Conservation (phyloP, 129 eudicot species). For the Centaurea solstitialis region DNA sequence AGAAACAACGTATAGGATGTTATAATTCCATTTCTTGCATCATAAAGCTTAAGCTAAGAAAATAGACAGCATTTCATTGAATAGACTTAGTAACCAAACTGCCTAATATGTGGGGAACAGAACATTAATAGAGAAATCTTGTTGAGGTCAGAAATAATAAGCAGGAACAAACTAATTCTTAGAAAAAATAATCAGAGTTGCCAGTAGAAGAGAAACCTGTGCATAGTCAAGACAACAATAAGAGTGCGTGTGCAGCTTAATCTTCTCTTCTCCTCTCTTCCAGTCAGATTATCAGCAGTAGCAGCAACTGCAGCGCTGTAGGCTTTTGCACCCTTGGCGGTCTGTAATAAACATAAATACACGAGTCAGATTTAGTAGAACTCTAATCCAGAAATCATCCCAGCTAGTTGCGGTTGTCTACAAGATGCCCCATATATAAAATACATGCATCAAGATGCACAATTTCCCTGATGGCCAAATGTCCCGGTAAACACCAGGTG, state of each 20-base stretch:
- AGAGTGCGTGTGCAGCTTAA: slow-evolving; percentile 89
- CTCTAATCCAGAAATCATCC: not conserved
- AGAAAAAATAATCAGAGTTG: not conserved
- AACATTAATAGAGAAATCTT: not conserved
- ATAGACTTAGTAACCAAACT: not conserved
- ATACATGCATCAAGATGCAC: not conserved
- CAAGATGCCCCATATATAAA: not conserved
- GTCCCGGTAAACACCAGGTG: not conserved
- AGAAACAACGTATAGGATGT: not conserved
- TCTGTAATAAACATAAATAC: slow-evolving; percentile 41
- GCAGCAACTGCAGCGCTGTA: slow-evolving; percentile 95
- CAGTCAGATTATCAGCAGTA: slow-evolving; percentile 63
- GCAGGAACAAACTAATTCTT: not conserved
- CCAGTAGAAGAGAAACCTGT: slow-evolving; percentile 57
- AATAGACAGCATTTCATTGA: not conserved
- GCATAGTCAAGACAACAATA: slow-evolving; percentile 96
- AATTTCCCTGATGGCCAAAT: not conserved
- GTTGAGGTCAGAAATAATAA: not conserved
- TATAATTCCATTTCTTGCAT: not conserved
- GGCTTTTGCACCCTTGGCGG: slow-evolving; percentile 84
- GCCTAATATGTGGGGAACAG: not conserved
- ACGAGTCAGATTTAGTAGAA: not conserved
- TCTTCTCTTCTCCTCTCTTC: slow-evolving; percentile 92
- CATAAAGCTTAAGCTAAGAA: not conserved
- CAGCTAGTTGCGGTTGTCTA: not conserved